A percentile compares a stretch with the other conserved stretches of the same genome.
Evolutionary conservation across 352 stramenopile species (phyloP).

Genomic region (Phytopythium sindhum): DNA sequence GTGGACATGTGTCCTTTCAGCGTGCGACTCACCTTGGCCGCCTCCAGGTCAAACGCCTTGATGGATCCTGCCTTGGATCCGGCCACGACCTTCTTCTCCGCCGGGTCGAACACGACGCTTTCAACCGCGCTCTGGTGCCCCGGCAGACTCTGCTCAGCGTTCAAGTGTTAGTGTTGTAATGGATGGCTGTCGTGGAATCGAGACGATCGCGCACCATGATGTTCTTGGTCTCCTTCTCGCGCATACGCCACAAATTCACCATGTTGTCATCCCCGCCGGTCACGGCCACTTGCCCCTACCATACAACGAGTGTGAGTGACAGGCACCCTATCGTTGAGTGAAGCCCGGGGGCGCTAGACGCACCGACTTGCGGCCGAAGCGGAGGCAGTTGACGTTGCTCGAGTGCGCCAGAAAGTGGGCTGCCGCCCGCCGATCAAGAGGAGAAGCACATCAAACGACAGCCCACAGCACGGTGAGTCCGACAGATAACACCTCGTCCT

Average conservation of each 20-base stretch:
- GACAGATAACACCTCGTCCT: not conserved
- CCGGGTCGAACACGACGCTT: slow-evolving; percentile 78
- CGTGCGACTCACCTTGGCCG: slow-evolving; percentile 71
- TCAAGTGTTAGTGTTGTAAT: not conserved
- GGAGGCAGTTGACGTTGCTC: slow-evolving; percentile 79
- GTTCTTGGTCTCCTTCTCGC: slow-evolving; percentile 86
- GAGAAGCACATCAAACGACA: not conserved
- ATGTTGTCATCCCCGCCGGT: slow-evolving; percentile 77
- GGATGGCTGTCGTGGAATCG: not conserved
- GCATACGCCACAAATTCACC: slow-evolving; percentile 84
- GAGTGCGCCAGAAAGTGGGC: slow-evolving; percentile 80
- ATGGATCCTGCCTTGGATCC: slow-evolving; percentile 80
- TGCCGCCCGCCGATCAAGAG: slow-evolving; percentile 11
- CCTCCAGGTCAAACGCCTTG: slow-evolving; percentile 81
- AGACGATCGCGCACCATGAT: slow-evolving; percentile 51
- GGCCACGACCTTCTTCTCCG: slow-evolving; percentile 71
- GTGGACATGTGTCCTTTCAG: slow-evolving; percentile 85
- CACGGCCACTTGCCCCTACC: slow-evolving; percentile 72
- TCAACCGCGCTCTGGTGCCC: slow-evolving; percentile 75
- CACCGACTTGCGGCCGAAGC: slow-evolving; percentile 82
- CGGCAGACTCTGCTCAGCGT: slow-evolving; percentile 49
- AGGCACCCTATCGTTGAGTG: not conserved
- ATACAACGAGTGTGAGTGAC: not conserved
- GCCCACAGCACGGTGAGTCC: not conserved
- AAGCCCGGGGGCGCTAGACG: not conserved